Percentiles rank a stretch among this genome's conserved stretches.
phyloP scores from a whole-genome alignment of 2,329 filamentous ascomycete species.

The Fusarium sp. region DNA sequence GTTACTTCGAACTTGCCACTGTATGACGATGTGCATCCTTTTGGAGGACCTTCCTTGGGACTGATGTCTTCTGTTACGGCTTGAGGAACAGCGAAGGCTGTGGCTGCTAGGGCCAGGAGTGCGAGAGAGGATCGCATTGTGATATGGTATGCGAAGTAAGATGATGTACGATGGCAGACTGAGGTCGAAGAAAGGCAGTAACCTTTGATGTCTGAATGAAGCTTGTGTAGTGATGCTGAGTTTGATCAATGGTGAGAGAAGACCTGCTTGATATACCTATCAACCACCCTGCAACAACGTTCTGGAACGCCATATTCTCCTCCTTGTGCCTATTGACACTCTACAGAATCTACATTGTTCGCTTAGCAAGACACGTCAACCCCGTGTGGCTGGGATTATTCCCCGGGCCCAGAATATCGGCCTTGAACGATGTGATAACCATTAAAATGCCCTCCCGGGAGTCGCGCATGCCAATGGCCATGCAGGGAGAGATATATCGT shows the following conservation, averaged over 20 bases:
- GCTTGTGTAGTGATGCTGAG: neutral
- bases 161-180: too few species aligned
- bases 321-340: neutral
- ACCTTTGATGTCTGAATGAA: neutral
- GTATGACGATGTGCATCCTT: conserved; percentile 64
- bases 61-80: conserved; percentile 60
- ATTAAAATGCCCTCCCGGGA: conserved; percentile 2
- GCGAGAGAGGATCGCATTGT: conserved; percentile 40
- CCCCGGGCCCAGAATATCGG: neutral
- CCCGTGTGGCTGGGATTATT: conserved; percentile 26
- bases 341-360: conserved; percentile 30
- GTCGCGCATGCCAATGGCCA: conserved; percentile 12
- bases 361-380: conserved; percentile 6
- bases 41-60: conserved; percentile 61
- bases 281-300: neutral
- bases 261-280: conserved; percentile 38
- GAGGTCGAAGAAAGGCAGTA: neutral
- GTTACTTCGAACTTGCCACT: conserved; percentile 70
- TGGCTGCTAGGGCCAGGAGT: conserved; percentile 54
- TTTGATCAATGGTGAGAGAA: neutral
- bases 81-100: conserved; percentile 56
- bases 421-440: neutral
- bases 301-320: conserved; percentile 28
- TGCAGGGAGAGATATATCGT: conserved; percentile 23
- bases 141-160: neutral